Percentiles rank a stretch among this genome's conserved stretches.
Conservation (phyloP, 75 land plant genomes). For the Pinus tabuliformis region DNA sequence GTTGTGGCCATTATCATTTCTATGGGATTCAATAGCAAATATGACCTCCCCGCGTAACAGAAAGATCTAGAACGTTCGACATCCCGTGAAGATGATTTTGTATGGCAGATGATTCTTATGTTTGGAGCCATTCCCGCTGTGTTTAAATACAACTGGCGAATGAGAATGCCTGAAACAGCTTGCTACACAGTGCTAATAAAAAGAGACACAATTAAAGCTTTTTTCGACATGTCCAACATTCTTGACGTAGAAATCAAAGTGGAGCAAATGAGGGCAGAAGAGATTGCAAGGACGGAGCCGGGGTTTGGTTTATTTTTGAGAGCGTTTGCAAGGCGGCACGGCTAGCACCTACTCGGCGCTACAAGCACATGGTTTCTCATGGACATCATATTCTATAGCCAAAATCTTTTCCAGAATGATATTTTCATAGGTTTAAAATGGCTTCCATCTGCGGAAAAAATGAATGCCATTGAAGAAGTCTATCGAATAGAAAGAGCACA, state of each 20-base stretch:
- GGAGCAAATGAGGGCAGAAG: not conserved
- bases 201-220: constrained; percentile 32
- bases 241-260: constrained; percentile 11
- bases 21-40: constrained; percentile 1
- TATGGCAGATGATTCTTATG: constrained; percentile 38
- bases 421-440: constrained; percentile 38
- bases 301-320: constrained; percentile 17
- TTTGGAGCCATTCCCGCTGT: constrained; percentile 33
- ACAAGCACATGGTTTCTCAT: constrained; percentile 45
- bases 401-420: constrained; percentile 52
- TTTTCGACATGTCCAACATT: constrained; percentile 34
- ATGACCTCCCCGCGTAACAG: not conserved
- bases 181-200: constrained; percentile 45
- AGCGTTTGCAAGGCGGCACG: constrained; percentile 20
- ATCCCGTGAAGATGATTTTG: constrained; percentile 26
- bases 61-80: not conserved
- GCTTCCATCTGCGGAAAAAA: constrained; percentile 15
- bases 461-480: constrained; percentile 38
- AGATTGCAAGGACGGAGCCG: not conserved
- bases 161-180: constrained; percentile 39
- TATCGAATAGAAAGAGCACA: constrained; percentile 37
- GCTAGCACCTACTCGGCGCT: constrained; percentile 4
- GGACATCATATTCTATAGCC: constrained; percentile 44
- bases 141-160: constrained; percentile 38
- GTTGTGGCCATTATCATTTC: constrained; percentile 24